phyloP scores from a whole-genome alignment of 306 rosid genomes.

The Malus orientalis region DNA sequence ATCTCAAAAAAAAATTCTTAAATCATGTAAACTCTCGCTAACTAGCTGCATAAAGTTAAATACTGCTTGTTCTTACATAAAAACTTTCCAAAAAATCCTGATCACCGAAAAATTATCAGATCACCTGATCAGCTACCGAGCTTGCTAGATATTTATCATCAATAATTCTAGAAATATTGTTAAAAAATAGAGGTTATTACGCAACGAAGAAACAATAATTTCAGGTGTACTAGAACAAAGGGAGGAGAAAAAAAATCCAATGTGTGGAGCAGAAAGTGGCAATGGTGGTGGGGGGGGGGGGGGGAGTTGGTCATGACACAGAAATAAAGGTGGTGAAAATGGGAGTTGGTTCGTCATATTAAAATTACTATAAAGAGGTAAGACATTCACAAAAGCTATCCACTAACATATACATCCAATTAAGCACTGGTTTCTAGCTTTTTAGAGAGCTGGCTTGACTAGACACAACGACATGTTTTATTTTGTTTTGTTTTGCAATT shows the following conservation, averaged over 20 bases:
- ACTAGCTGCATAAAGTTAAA: not conserved
- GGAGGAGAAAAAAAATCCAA: not conserved
- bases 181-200: not conserved
- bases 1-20: not conserved
- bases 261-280: conserved; percentile 5
- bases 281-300: conserved; percentile 11
- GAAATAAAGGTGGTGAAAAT: conserved; percentile 22
- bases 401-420: conserved; percentile 14
- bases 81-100: not conserved
- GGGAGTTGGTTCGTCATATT: conserved; percentile 22
- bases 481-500: not conserved
- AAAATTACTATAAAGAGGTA: conserved; percentile 18
- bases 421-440: not conserved
- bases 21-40: not conserved
- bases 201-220: conserved; percentile 1
- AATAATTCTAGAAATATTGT: not conserved
- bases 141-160: not conserved
- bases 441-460: conserved; percentile 22
- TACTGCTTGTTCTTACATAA: not conserved
- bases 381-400: conserved; percentile 11
- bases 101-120: not conserved
- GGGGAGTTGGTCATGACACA: conserved; percentile 25
- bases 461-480: not conserved
- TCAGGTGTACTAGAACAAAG: conserved; percentile 20
- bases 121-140: not conserved